A percentile compares a stretch with the other conserved stretches of the same genome.
Conservation (phyloP, 23 red algal species). For the Gracilaria caudata region DNA sequence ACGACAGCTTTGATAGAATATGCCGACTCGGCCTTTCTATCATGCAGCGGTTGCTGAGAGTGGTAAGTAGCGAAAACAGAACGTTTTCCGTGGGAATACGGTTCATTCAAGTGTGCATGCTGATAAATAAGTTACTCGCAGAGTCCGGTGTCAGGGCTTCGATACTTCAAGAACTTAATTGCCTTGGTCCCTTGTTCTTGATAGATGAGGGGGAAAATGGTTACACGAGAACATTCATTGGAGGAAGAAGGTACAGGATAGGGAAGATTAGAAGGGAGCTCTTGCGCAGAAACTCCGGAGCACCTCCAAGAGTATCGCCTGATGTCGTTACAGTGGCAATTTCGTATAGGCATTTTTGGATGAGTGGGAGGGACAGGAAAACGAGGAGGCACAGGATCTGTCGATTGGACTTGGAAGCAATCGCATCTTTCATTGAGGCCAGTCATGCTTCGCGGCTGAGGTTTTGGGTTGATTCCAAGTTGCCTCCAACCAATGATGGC, state of each 20-base stretch:
- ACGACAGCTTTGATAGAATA: too few relatives aligned
- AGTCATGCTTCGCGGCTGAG: neutral
- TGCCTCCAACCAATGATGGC: neutral
- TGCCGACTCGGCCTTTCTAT: too few relatives aligned
- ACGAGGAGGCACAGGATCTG: too few relatives aligned
- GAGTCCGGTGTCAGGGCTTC: neutral
- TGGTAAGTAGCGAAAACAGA: too few relatives aligned
- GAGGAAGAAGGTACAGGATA: neutral
- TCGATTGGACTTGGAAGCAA: neutral
- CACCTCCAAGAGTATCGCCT: neutral
- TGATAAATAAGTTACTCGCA: too few relatives aligned
- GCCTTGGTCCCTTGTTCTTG: neutral
- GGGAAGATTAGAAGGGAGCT: neutral
- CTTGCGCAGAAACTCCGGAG: neutral
- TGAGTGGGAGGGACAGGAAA: neutral
- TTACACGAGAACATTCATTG: slow-evolving; percentile 11
- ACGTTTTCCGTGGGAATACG: too few relatives aligned
- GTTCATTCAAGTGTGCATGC: too few relatives aligned
- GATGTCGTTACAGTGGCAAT: neutral
- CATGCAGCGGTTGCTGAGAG: too few relatives aligned
- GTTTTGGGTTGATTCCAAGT: slow-evolving; percentile 22
- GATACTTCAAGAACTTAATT: neutral
- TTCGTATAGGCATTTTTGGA: slow-evolving; percentile 7
- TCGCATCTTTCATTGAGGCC: neutral
- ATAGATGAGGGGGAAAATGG: neutral